phyloP scores from a whole-genome alignment of 2,329 filamentous ascomycete species.

The Monilinia fructigena region DNA sequence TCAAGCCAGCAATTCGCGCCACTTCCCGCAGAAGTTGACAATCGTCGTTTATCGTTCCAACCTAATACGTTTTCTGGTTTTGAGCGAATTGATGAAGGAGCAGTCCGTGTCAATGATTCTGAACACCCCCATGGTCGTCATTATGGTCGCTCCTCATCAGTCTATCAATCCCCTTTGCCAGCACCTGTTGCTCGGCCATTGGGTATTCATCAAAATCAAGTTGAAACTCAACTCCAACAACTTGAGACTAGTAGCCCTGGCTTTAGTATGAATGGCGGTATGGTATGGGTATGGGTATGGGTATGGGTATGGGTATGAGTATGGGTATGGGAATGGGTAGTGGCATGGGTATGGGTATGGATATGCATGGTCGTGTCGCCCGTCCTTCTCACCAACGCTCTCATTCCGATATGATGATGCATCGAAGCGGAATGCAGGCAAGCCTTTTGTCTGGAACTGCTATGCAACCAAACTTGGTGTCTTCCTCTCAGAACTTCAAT shows the following conservation, averaged over 20 bases:
- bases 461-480: slow-evolving; percentile 8
- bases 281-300: background rate
- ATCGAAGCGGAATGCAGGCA: slow-evolving; percentile 10
- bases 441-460: background rate
- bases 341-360: background rate
- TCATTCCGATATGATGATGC: slow-evolving; percentile 34
- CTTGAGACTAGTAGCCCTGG: slow-evolving; percentile 8
- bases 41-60: slow-evolving; percentile 7
- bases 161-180: slow-evolving; percentile 31
- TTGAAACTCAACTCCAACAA: slow-evolving; percentile 5
- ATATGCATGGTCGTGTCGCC: background rate
- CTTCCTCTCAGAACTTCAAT: slow-evolving; percentile 9
- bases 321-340: background rate
- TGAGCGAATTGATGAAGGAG: slow-evolving; percentile 17
- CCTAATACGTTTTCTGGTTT: slow-evolving; percentile 10
- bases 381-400: slow-evolving; percentile 35
- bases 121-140: slow-evolving; percentile 20
- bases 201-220: slow-evolving; percentile 15
- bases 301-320: background rate
- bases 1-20: slow-evolving; percentile 4
- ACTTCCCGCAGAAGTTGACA: background rate
- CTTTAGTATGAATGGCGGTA: slow-evolving; percentile 13
- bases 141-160: slow-evolving; percentile 22
- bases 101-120: background rate
- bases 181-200: slow-evolving; percentile 27